Base-by-base conservation (phyloP, 768 basidiomycete genomes). In the Tulasnella sp. region DNA sequence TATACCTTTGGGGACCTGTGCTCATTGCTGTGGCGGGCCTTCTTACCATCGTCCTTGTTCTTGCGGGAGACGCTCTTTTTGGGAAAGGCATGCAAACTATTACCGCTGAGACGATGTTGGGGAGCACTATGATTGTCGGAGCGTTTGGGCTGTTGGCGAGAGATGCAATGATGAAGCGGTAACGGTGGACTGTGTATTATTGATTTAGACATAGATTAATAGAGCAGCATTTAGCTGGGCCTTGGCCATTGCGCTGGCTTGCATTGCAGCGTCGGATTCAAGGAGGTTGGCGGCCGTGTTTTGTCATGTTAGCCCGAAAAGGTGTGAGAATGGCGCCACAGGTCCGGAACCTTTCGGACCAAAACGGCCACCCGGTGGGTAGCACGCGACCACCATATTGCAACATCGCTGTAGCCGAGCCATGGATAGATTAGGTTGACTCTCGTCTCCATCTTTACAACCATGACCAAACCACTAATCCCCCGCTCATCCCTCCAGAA, bases 11-110 rank as follows among this genome's bases (percentile, higher is more conserved):
- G 93, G 94, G 94, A 3, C 94, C 94, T 7, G 89, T 96, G 54
- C 88, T 94, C 58, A 89, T 90, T 11, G 94, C 93, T 1, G 95
- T 97, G 39, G 95, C 94, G 67, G 94, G 89, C 82, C 87, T 99
- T n/a, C 86, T 97, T n/a, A 96, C 96, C 6, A 96, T 97, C 79
- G 93, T 97, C 45, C 86, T 97, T 70, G 93, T 95, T 17, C 88
- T 95, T 68, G 80, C 93, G 19, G 89, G 91, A 54, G 96, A 98
- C 83, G 85, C 91, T 9, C 79, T 91, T 22, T 91, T 95, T 78
- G 90, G 93, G 29, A 86, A 86, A 72, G 89, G 87, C 3, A 82
- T 87, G 49, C 86, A 89, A 45, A 85, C 87, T 0, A 81, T 95
- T 76, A 93, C 91, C 0, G 34, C 87, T 2, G 91, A 91, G 87